Base-by-base conservation (phyloP, 352 stramenopile species). In the Pythium apleroticum region DNA sequence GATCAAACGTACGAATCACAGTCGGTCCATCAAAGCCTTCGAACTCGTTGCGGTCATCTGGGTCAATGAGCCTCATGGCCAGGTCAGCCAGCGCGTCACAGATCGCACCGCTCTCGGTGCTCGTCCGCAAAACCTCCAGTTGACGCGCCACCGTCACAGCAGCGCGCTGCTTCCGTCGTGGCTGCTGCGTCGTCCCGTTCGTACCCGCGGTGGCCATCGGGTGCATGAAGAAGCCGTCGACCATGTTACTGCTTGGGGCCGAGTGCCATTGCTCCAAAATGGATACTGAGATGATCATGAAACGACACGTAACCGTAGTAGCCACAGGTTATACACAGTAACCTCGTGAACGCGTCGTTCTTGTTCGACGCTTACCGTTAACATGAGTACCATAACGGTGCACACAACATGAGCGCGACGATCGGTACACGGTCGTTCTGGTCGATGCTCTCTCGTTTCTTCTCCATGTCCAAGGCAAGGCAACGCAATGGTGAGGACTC, bases 21-120 rank as follows among this genome's bases (percentile, higher is more conserved):
- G 79, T 90, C 0, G 77, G 66, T 10, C 84, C 84, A 49, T 93
- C 82, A 12, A 68, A 72, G 15, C 74, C 71, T 3, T 74, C 72
- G 63, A 93, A 90, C 11, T 79, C 75, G 14, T 76, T 50, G 19
- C 84, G 78, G 50, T 89, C 82, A 3, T 85, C 63, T 3, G 66
- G 27, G 37, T 88, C 74, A 22, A 80, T 56, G 1, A 91, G 68
- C 27, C 80, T 72, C 78, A 89, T 84, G 24, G 82, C 75, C 46
- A 91, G 61, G 46, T 88, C 73, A 5, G 80, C 78, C 10, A 91
- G 60, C 4, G 77, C 74, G 30, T 87, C 67, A 11, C 77, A 48
- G 58, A 89, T 65, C 0, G 48, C 60, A 0, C 52, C 61, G 33
- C 74, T 76, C 19, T 73, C 39, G 12, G 56, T 64, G 7, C 65